These are phyloP conservation scores for Colletotrichum sojae DNA, from an alignment of 2,329 filamentous ascomycete genomes.

Conservation along the genomic window DNA sequence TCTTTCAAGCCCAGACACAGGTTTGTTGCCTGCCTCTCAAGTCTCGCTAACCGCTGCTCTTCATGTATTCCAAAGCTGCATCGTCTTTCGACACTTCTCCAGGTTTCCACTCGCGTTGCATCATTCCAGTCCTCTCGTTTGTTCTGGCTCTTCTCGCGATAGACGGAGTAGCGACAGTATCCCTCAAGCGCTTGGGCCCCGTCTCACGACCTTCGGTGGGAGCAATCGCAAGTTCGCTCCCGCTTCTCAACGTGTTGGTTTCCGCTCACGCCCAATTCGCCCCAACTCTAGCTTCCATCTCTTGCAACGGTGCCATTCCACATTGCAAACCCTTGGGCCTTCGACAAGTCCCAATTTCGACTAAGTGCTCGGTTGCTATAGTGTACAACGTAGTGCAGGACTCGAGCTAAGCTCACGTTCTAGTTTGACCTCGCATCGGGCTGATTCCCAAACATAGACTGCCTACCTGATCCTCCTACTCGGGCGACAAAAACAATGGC, in stretches of 20 bases:
- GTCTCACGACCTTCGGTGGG: conserved; percentile 14
- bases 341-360: conserved; percentile 1
- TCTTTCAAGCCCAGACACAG: no score
- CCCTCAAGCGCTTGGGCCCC: conserved; percentile 14
- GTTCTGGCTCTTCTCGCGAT: background rate
- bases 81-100: no score
- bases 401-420: conserved; percentile 10
- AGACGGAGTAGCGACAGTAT: background rate
- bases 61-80: no score
- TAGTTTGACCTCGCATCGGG: conserved; percentile 13
- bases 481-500: conserved; percentile 8
- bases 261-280: conserved; percentile 2
- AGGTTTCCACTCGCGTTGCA: no score
- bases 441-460: conserved; percentile 16
- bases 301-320: conserved; percentile 5
- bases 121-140: background rate
- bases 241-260: background rate
- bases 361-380: background rate
- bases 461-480: conserved; percentile 3
- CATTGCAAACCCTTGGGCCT: conserved; percentile 1
- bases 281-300: background rate
- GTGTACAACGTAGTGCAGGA: conserved; percentile 12
- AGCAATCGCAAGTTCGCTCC: conserved; percentile 17
- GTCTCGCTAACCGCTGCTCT: no score
- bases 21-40: no score